Base-by-base conservation (phyloP, 2,329 filamentous ascomycete genomes). In the Colletotrichum incanum region DNA sequence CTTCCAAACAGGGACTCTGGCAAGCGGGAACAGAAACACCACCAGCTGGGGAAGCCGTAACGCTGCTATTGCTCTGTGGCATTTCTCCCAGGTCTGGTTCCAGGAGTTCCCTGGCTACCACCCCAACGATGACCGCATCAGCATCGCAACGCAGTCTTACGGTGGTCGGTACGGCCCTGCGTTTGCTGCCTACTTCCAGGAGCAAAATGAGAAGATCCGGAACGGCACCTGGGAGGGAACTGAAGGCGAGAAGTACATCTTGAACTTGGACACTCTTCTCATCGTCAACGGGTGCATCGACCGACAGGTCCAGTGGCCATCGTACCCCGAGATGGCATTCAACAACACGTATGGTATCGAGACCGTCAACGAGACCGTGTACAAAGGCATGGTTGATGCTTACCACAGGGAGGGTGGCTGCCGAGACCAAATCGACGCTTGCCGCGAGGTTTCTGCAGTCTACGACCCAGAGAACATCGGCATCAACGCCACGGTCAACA, bases 61-160 rank as follows among this genome's bases (percentile, higher is more conserved):
- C 39, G 71, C 71, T 16, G 80, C 79, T 54, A 64, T 81, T 75
- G 73, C 79, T 63, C 67, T 77, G 37, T 37, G 79, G 79, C 55
- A 77, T 74, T 71, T 74, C 52, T 65, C 74, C 7, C 67, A 76
- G 69, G 86, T 86, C 3, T 93, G 91, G 84, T 89, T 91, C 67
- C 84, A 88, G 8, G 87, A 89, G 49, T 93, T 93, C 72, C 90
- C 90, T 0, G 84, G 86, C 49, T 92, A 93, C 76, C 85, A 88
- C 77, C 86, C 87, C 3, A 86, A 86, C 63, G 87, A 91, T 73
- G 56, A 61, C 67, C 73, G 73, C 23, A 86, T 90, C 72, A 85
- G 86, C 18, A 83, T 91, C 67, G 88, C 86, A 52, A 85, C 87
- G 3, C 83, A 87, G 71, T 87, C 85, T 0, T 91, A 91, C 71